A percentile compares a stretch with the other conserved stretches of the same genome.
Conservation (phyloP, 1,284 basidiomycete species). For the Cystobasidium sp. region DNA sequence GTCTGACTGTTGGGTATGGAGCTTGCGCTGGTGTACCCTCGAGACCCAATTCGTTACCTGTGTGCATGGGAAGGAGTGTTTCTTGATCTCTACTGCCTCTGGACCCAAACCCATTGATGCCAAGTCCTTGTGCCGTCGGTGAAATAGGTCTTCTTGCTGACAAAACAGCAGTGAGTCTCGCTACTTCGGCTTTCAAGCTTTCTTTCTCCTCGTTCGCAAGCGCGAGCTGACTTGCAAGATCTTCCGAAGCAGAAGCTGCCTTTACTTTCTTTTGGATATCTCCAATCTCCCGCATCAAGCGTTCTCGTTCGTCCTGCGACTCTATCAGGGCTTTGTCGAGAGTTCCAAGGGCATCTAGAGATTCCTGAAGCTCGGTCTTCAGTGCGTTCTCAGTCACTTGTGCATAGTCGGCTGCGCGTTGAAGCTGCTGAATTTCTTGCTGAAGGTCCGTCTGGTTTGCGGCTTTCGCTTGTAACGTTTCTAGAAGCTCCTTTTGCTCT, state of each 20-base stretch:
- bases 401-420: background rate
- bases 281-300: conserved; percentile 53
- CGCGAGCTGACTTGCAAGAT: background rate
- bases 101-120: conserved; percentile 24
- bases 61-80: background rate
- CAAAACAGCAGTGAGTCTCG: conserved; percentile 6
- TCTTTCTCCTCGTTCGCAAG: conserved; percentile 6
- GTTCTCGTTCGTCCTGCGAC: conserved; percentile 56
- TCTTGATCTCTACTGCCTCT: conserved; percentile 22
- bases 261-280: conserved; percentile 46
- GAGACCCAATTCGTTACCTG: background rate
- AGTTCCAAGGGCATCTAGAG: conserved; percentile 56
- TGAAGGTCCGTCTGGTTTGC: background rate
- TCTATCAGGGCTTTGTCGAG: conserved; percentile 56
- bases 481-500: background rate
- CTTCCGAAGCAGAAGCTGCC: background rate
- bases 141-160: conserved; percentile 15
- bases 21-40: background rate
- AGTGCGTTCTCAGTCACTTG: conserved; percentile 12
- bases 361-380: conserved; percentile 54
- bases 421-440: conserved; percentile 17
- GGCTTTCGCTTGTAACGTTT: background rate
- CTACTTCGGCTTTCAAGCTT: conserved; percentile 15
- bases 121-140: conserved; percentile 15
- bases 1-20: conserved; percentile 12